Conservation (phyloP, 495 filamentous ascomycete genomes). For the Xylaria nigripes region DNA sequence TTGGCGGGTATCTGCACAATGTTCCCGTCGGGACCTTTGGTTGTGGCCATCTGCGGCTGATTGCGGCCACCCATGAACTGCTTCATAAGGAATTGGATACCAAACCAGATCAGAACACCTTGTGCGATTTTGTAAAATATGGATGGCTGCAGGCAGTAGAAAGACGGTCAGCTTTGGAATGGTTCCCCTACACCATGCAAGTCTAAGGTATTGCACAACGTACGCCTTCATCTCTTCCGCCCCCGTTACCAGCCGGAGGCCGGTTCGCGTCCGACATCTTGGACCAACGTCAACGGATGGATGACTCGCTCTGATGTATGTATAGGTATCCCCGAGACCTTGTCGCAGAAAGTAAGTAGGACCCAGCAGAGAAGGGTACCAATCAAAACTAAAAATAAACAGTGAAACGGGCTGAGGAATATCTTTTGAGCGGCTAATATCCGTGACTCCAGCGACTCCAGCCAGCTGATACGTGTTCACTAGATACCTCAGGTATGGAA, state of each 20-base stretch:
- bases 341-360: not conserved
- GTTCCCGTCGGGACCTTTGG: conserved; percentile 40
- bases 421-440: not conserved
- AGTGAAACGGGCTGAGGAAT: not conserved
- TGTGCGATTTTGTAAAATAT: conserved; percentile 33
- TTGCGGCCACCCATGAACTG: conserved; percentile 39
- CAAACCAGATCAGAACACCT: conserved; percentile 35
- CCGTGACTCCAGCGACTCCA: not conserved
- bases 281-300: not conserved
- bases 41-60: conserved; percentile 37
- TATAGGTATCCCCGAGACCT: not conserved
- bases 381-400: not conserved
- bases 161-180: conserved; percentile 15
- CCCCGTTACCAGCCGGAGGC: conserved; percentile 23
- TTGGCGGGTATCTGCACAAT: conserved; percentile 36
- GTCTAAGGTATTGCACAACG: conserved; percentile 13
- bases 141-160: conserved; percentile 18
- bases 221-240: conserved; percentile 30
- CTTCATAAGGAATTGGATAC: conserved; percentile 40
- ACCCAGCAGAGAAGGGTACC: not conserved
- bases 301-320: not conserved
- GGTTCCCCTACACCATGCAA: not conserved
- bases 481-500: too few species aligned
- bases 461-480: not conserved
- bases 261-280: conserved; percentile 33